These are phyloP conservation scores for Flammula alnicola DNA, from an alignment of 1,284 basidiomycete genomes.

Conservation along the genomic window DNA sequence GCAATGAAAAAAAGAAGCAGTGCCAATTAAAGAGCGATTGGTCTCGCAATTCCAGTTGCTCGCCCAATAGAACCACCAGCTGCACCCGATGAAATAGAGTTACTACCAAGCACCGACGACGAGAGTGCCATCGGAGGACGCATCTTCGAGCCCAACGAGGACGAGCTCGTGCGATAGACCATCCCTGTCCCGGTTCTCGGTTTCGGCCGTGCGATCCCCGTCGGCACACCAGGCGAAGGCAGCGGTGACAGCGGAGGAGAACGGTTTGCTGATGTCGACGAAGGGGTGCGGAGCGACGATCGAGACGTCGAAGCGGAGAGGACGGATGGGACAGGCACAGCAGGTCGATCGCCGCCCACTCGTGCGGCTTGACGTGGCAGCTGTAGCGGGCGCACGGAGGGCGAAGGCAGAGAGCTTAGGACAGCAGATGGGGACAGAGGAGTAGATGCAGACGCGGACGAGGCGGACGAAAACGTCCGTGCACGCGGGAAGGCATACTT, in stretches of 20 bases:
- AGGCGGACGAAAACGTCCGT: slow-evolving; percentile 29
- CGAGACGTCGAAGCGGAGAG: slow-evolving; percentile 20
- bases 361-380: slow-evolving; percentile 23
- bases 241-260: too few relatives aligned
- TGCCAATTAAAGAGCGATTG: too few relatives aligned
- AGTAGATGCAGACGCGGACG: slow-evolving; percentile 21
- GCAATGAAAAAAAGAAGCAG: too few relatives aligned
- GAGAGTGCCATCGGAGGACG: too few relatives aligned
- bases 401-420: slow-evolving; percentile 13
- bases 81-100: too few relatives aligned
- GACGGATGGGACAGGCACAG: slow-evolving; percentile 36
- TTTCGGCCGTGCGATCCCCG: slow-evolving; percentile 36
- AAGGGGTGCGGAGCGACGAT: slow-evolving; percentile 8
- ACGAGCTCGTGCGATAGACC: slow-evolving; percentile 55
- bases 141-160: too few relatives aligned
- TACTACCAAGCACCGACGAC: too few relatives aligned
- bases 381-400: slow-evolving; percentile 27
- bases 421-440: slow-evolving; percentile 17
- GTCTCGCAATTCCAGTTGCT: too few relatives aligned
- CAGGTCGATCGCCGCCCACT: slow-evolving; percentile 34
- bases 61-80: too few relatives aligned
- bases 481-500: slow-evolving; percentile 24
- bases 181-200: slow-evolving; percentile 74
- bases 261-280: slow-evolving; percentile 12
- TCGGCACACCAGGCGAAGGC: too few relatives aligned